phyloP scores from a whole-genome alignment of 1,284 basidiomycete species.

The Ustilago hordei region DNA sequence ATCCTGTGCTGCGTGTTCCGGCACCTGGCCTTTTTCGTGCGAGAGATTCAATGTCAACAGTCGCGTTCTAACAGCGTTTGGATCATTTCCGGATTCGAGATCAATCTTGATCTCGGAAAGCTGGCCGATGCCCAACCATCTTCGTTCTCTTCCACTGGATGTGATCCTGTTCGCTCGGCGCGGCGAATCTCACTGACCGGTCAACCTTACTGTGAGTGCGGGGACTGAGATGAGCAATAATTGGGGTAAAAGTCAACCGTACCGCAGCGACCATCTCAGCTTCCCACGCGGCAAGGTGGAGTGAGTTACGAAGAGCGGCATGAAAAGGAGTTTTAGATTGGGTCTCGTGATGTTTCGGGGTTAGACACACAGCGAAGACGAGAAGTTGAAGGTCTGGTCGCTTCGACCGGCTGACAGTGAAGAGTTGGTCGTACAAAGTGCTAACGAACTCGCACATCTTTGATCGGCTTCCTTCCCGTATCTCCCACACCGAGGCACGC shows the following conservation, averaged over 20 bases:
- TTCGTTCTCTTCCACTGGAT: background rate
- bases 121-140: background rate
- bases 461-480: conserved; percentile 1
- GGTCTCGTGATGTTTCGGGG: background rate
- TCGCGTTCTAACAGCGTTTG: background rate
- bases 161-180: too few species aligned
- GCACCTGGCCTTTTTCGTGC: conserved; percentile 3
- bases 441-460: background rate
- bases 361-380: background rate
- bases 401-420: background rate
- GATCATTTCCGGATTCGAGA: background rate
- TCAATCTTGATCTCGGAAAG: background rate
- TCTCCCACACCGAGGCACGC: background rate
- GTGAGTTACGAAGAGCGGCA: background rate
- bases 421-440: background rate
- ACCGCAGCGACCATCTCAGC: background rate
- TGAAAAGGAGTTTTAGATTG: background rate
- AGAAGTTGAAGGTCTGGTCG: background rate
- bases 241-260: background rate
- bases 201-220: too few species aligned
- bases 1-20: conserved; percentile 20
- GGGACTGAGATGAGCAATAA: too few species aligned
- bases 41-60: background rate
- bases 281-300: background rate
- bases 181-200: too few species aligned